A percentile compares a stretch with the other conserved stretches of the same genome.
These are phyloP conservation scores for Alternaria incomplexa DNA, from an alignment of 2,329 filamentous ascomycete genomes.

Conservation along the genomic window DNA sequence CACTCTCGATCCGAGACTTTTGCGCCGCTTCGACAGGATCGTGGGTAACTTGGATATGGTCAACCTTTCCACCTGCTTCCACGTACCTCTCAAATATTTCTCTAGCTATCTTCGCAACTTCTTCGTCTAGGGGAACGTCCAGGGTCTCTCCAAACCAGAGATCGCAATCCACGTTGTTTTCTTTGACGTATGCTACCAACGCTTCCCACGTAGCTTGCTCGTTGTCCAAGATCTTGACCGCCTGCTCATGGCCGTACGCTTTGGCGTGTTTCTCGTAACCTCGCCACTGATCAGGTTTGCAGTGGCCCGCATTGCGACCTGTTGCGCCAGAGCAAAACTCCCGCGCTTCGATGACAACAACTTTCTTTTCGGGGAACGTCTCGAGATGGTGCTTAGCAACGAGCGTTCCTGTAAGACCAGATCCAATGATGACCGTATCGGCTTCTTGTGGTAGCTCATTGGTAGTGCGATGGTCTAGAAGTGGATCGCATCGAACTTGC, in stretches of 20 bases:
- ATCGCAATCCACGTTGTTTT: slow-evolving; percentile 34
- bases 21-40: slow-evolving; percentile 24
- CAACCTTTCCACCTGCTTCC: slow-evolving; percentile 26
- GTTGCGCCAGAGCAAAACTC: slow-evolving; percentile 41
- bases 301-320: slow-evolving; percentile 37
- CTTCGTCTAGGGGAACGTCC: slow-evolving; percentile 32
- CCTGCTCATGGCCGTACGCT: slow-evolving; percentile 32
- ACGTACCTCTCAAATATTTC: slow-evolving; percentile 28
- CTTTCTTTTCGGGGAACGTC: slow-evolving; percentile 23
- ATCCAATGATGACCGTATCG: slow-evolving; percentile 46
- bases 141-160: slow-evolving; percentile 38
- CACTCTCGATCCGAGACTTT: slow-evolving; percentile 24
- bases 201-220: slow-evolving; percentile 33
- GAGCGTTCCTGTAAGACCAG: slow-evolving; percentile 34
- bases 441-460: slow-evolving; percentile 31
- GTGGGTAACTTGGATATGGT: slow-evolving; percentile 29
- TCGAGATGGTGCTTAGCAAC: slow-evolving; percentile 29
- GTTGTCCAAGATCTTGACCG: slow-evolving; percentile 35
- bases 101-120: slow-evolving; percentile 26
- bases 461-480: slow-evolving; percentile 39
- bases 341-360: slow-evolving; percentile 33
- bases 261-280: slow-evolving; percentile 33
- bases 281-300: slow-evolving; percentile 37
- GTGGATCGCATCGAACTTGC: slow-evolving; percentile 33
- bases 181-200: slow-evolving; percentile 25